These are phyloP conservation scores for Tulasnella sp. DNA, from an alignment of 768 basidiomycete species.

Conservation along the genomic window DNA sequence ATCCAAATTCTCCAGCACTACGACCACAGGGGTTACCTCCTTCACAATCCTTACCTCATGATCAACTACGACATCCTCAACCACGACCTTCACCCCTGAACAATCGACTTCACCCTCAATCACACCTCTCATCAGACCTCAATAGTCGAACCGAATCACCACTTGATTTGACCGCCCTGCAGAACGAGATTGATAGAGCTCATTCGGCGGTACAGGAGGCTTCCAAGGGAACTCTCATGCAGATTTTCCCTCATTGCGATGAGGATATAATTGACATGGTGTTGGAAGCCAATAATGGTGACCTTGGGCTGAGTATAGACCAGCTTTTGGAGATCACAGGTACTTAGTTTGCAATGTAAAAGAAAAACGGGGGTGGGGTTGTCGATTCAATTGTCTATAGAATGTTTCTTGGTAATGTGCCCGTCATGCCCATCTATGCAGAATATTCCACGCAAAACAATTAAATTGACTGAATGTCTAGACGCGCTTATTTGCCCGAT, in stretches of 20 bases:
- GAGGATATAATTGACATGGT: slow-evolving; percentile 78
- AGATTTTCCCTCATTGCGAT: slow-evolving; percentile 82
- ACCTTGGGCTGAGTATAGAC: slow-evolving; percentile 84
- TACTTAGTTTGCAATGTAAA: too few species aligned
- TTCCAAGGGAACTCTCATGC: slow-evolving; percentile 59
- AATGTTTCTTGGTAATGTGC: too few species aligned
- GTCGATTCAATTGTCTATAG: too few species aligned
- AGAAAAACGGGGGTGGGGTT: too few species aligned
- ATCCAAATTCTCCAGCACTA: neutral
- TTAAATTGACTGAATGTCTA: too few species aligned
- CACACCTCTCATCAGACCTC: neutral
- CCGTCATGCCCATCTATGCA: too few species aligned
- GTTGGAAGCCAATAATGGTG: slow-evolving; percentile 76
- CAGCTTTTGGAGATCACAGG: slow-evolving; percentile 56
- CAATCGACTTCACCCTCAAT: neutral
- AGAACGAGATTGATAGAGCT: slow-evolving; percentile 54
- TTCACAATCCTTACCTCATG: neutral
- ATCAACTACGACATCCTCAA: neutral
- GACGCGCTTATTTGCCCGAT: too few species aligned
- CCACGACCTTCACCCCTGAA: neutral
- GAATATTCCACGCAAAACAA: too few species aligned
- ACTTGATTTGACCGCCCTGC: slow-evolving; percentile 19
- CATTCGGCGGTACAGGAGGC: slow-evolving; percentile 61
- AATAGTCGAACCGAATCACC: neutral
- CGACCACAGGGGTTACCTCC: neutral